Conservation (phyloP, 371 early-diverging fungal genomes). For the Umbelopsis sp. region DNA sequence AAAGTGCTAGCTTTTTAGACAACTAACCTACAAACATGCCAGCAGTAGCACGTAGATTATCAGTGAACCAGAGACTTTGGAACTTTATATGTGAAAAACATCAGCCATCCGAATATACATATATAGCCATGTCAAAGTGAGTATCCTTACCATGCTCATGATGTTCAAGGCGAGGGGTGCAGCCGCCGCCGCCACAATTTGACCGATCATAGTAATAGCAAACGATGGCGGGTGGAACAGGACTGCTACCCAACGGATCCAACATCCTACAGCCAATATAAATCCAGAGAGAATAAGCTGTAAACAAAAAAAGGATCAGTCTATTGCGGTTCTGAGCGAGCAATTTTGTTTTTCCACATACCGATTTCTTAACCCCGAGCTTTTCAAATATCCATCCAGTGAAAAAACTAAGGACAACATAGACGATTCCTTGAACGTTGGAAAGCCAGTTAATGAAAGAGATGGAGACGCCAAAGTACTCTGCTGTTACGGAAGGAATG, state of each 20-base stretch:
- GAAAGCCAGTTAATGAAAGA: slow-evolving; percentile 27
- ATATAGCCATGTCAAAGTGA: neutral
- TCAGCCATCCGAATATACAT: neutral
- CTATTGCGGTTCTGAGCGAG: no score
- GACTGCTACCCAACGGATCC: slow-evolving; percentile 22
- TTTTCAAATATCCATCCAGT: slow-evolving; percentile 28
- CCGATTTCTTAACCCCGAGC: slow-evolving; percentile 27
- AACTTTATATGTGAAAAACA: slow-evolving; percentile 22
- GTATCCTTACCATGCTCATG: slow-evolving; percentile 23
- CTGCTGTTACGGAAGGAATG: slow-evolving; percentile 20
- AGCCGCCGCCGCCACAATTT: slow-evolving; percentile 26
- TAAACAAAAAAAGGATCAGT: neutral
- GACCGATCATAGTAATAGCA: slow-evolving; percentile 27
- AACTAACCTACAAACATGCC: slow-evolving; percentile 41
- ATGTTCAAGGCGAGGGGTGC: slow-evolving; percentile 27
- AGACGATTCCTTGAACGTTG: slow-evolving; percentile 25
- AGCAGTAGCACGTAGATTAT: slow-evolving; percentile 36
- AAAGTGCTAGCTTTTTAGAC: neutral
- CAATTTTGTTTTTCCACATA: neutral
- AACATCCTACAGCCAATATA: slow-evolving; percentile 23
- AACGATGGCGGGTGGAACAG: slow-evolving; percentile 19
- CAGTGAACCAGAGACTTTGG: slow-evolving; percentile 38
- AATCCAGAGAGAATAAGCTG: slow-evolving; percentile 25
- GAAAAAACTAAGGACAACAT: slow-evolving; percentile 24
- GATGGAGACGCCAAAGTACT: slow-evolving; percentile 22